A percentile compares a stretch with the other conserved stretches of the same genome.
phyloP scores from a whole-genome alignment of 495 filamentous ascomycete species.

The Xeromyces bisporus region DNA sequence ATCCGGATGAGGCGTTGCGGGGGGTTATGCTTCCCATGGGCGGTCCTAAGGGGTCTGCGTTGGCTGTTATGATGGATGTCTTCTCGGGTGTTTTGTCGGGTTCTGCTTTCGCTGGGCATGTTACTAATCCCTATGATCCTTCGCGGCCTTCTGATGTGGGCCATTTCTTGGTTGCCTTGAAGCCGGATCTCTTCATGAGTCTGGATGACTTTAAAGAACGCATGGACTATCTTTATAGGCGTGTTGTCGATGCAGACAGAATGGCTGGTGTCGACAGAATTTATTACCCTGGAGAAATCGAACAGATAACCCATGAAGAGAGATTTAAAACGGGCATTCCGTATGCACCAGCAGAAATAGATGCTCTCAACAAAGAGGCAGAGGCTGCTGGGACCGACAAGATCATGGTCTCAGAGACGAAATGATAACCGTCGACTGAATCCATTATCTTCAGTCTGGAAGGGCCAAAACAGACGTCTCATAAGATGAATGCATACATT shows the following conservation, averaged over 20 bases:
- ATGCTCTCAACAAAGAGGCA: slow-evolving; percentile 49
- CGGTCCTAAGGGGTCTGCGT: slow-evolving; percentile 54
- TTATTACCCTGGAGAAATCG: slow-evolving; percentile 67
- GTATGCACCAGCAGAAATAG: slow-evolving; percentile 45
- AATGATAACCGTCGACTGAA: too few relatives aligned
- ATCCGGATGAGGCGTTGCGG: slow-evolving; percentile 45
- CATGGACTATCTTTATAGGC: slow-evolving; percentile 53
- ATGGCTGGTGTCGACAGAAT: slow-evolving; percentile 56
- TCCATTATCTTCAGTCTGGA: too few relatives aligned
- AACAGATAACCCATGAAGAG: slow-evolving; percentile 42
- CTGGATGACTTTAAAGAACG: slow-evolving; percentile 48
- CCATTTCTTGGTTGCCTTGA: slow-evolving; percentile 59
- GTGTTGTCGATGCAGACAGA: slow-evolving; percentile 45
- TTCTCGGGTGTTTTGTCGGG: slow-evolving; percentile 62
- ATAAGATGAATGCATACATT: too few relatives aligned
- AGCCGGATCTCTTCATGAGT: slow-evolving; percentile 60
- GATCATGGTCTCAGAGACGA: slow-evolving; percentile 2
- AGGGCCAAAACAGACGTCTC: too few relatives aligned
- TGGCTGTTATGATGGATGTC: slow-evolving; percentile 73
- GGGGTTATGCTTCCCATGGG: slow-evolving; percentile 72
- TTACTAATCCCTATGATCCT: slow-evolving; percentile 56
- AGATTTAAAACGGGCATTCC: slow-evolving; percentile 46
- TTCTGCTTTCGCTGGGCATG: slow-evolving; percentile 52
- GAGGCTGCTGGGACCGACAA: slow-evolving; percentile 28
- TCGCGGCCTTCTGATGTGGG: slow-evolving; percentile 52